Conservation (phyloP, 192 early-diverging fungal genomes). For the Mortierella alpina region DNA sequence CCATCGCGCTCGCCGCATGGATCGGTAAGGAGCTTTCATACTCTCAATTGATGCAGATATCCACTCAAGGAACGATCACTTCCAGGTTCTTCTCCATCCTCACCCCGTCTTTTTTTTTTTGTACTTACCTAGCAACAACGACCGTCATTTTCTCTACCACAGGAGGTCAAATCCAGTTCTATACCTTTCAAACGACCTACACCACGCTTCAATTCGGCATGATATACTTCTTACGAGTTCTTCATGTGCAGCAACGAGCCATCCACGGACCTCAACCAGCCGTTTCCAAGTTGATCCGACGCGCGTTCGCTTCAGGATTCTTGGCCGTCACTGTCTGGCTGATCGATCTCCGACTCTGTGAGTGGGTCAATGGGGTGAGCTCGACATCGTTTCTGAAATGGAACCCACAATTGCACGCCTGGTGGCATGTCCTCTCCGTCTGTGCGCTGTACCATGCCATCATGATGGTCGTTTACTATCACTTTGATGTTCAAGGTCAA, state of each 20-base stretch:
- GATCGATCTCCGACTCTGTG: slow-evolving; percentile 39
- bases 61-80: too few relatives aligned
- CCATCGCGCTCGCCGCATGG: slow-evolving; percentile 57
- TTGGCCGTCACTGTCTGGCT: slow-evolving; percentile 41
- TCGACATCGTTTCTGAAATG: slow-evolving; percentile 12
- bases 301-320: slow-evolving; percentile 9
- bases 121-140: slow-evolving; percentile 26
- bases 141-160: slow-evolving; percentile 42
- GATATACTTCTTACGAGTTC: slow-evolving; percentile 24
- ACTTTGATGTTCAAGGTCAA: slow-evolving; percentile 10
- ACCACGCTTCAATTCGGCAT: slow-evolving; percentile 29
- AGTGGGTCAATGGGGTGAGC: slow-evolving; percentile 33
- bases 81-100: background rate
- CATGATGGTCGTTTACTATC: slow-evolving; percentile 30
- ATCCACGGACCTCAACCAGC: background rate
- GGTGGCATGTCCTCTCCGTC: slow-evolving; percentile 67
- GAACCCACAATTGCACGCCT: slow-evolving; percentile 71
- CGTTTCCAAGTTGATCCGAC: slow-evolving; percentile 28
- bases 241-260: slow-evolving; percentile 25
- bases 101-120: background rate
- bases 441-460: slow-evolving; percentile 29
- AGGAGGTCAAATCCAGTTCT: slow-evolving; percentile 22
- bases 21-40: slow-evolving; percentile 25
- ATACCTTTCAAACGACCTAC: slow-evolving; percentile 37
- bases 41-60: background rate